A percentile compares a stretch with the other conserved stretches of the same genome.
phyloP scores from a whole-genome alignment of 2,329 filamentous ascomycete genomes.

The Aquanectria penicillioides region DNA sequence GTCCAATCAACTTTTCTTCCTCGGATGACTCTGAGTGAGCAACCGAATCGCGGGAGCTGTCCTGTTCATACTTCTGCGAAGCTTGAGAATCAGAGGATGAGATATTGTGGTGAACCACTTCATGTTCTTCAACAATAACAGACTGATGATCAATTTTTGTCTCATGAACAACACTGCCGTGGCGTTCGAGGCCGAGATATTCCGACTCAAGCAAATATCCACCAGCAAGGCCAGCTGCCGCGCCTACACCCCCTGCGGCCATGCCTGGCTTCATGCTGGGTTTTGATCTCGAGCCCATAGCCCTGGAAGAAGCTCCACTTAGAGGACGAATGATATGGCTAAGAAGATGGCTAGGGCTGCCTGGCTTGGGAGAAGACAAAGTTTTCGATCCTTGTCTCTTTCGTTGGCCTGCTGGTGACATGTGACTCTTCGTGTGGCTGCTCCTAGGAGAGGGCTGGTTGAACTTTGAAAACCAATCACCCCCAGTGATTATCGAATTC shows the following conservation, averaged over 20 bases:
- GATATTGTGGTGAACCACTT: too few relatives aligned
- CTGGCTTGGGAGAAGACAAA: not conserved
- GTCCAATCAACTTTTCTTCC: too few relatives aligned
- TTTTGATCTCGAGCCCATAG: not conserved
- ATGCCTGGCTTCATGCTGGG: not conserved
- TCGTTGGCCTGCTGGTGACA: not conserved
- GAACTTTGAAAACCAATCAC: conserved; percentile 2
- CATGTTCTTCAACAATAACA: too few relatives aligned
- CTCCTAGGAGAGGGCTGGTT: not conserved
- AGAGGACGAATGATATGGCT: too few relatives aligned
- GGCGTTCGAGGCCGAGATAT: too few relatives aligned
- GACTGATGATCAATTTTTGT: too few relatives aligned
- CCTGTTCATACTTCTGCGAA: too few relatives aligned
- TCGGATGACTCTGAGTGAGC: too few relatives aligned
- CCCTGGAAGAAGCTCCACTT: not conserved
- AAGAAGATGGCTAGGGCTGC: not conserved
- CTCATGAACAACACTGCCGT: too few relatives aligned
- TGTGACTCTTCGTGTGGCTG: not conserved
- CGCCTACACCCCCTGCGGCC: not conserved
- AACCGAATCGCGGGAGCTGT: too few relatives aligned
- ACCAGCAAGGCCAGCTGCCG: not conserved
- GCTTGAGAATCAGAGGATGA: too few relatives aligned
- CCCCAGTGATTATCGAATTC: not conserved
- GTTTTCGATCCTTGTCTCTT: not conserved
- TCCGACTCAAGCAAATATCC: not conserved